Evolutionary conservation across 148 eudicot species (phyloP).

Genomic region (Selenicereus undatus): DNA sequence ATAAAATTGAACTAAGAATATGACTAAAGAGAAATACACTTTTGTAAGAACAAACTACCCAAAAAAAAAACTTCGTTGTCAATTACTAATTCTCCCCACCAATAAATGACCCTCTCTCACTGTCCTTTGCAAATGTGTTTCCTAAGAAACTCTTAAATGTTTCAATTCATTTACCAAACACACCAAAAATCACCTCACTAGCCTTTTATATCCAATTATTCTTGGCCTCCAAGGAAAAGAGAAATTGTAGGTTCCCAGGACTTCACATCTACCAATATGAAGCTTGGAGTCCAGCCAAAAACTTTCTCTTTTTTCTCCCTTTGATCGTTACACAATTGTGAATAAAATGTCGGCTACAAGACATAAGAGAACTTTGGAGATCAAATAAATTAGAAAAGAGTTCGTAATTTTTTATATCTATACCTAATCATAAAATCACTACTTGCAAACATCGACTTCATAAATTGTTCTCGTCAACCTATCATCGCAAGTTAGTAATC

Average conservation of each 20-base stretch:
- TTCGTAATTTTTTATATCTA: too few relatives aligned
- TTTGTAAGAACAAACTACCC: too few relatives aligned
- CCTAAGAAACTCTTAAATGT: not conserved
- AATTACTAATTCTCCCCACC: too few relatives aligned
- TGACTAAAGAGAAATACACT: too few relatives aligned
- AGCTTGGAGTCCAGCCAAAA: not conserved
- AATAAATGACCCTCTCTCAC: not conserved
- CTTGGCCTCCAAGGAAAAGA: not conserved
- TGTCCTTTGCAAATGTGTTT: not conserved
- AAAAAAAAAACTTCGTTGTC: too few relatives aligned
- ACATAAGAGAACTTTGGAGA: not conserved
- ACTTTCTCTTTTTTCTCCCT: not conserved
- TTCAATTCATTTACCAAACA: not conserved
- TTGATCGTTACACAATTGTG: not conserved
- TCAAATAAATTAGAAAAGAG: not conserved
- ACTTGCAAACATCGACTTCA: not conserved
- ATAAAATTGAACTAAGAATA: too few relatives aligned
- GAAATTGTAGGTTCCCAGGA: not conserved
- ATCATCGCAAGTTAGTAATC: not conserved
- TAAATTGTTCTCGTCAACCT: not conserved
- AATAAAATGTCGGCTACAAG: not conserved
- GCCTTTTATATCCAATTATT: too few relatives aligned
- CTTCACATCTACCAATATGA: not conserved
- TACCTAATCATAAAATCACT: not conserved
- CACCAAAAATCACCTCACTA: too few relatives aligned